A percentile compares a stretch with the other conserved stretches of the same genome.
Conservation (phyloP, 129 eudicot genomes). For the Rutidosis leptorrhynchoides region DNA sequence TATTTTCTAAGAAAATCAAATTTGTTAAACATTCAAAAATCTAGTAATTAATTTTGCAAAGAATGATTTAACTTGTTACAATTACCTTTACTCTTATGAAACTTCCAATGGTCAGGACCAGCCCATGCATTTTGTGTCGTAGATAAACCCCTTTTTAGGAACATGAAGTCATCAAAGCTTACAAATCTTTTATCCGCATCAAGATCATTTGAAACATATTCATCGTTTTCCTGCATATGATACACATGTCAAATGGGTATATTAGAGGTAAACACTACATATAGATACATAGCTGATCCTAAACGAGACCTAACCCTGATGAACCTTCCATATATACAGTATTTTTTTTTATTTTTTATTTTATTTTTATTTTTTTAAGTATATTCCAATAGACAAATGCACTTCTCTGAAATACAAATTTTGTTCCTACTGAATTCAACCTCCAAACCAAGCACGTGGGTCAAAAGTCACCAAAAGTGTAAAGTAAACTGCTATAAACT, state of each 20-base stretch:
- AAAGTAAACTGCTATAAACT: background rate
- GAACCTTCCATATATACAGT: background rate
- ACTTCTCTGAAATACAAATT: background rate
- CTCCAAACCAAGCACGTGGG: background rate
- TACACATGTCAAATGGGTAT: background rate
- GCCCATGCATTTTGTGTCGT: conserved; percentile 91
- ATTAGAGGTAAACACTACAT: background rate
- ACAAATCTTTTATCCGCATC: conserved; percentile 51
- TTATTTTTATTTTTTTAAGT: too few relatives aligned
- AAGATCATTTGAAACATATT: conserved; percentile 30
- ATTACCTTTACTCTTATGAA: conserved; percentile 64
- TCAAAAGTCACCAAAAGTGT: background rate
- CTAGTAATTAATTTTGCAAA: background rate
- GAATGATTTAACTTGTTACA: background rate
- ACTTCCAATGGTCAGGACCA: conserved; percentile 97
- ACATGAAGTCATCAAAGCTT: conserved; percentile 54
- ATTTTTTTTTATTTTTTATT: too few relatives aligned
- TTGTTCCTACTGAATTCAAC: background rate
- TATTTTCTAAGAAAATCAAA: background rate
- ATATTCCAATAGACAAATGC: too few relatives aligned
- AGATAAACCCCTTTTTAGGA: conserved; percentile 49
- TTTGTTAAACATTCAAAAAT: background rate
- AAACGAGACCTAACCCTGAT: background rate
- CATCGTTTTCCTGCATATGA: conserved; percentile 50
- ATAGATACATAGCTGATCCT: background rate